Conservation (phyloP, 1,284 basidiomycete species). For the Cryptococcus maquisensis region DNA sequence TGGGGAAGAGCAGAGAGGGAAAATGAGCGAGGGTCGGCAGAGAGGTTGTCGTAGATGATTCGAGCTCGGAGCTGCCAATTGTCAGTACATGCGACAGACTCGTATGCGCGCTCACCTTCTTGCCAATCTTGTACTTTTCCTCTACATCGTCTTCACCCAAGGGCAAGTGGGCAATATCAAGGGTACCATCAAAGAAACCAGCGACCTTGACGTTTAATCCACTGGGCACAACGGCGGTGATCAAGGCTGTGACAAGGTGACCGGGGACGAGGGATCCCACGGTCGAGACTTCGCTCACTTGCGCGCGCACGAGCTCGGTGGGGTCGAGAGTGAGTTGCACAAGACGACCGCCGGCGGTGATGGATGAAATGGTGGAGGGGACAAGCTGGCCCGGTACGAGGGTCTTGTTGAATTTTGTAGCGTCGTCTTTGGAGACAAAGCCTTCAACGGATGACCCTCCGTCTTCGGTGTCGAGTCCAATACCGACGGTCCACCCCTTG, state of each 20-base stretch:
- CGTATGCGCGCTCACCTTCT: constrained; percentile 57
- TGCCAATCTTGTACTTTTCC: constrained; percentile 67
- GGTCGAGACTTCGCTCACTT: constrained; percentile 70
- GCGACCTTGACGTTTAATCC: constrained; percentile 88
- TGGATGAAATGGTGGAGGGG: constrained; percentile 59
- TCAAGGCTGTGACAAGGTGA: constrained; percentile 72
- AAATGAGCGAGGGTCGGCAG: constrained; percentile 68
- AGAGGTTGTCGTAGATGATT: constrained; percentile 76
- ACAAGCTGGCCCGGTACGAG: constrained; percentile 60
- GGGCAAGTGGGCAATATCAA: constrained; percentile 74
- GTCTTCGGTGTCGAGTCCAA: constrained; percentile 63
- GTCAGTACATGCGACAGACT: background rate
- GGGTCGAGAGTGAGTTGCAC: constrained; percentile 51
- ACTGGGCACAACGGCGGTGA: constrained; percentile 71
- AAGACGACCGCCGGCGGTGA: constrained; percentile 53
- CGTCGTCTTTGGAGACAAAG: constrained; percentile 71
- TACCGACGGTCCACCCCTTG: constrained; percentile 86
- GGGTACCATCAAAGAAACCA: constrained; percentile 89
- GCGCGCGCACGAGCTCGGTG: constrained; percentile 49
- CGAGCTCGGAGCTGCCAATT: constrained; percentile 64
- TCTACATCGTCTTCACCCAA: constrained; percentile 50
- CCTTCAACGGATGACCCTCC: constrained; percentile 56
- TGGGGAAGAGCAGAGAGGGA: constrained; percentile 73
- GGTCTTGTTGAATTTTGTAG: constrained; percentile 42
- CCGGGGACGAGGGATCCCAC: constrained; percentile 84